These are phyloP conservation scores for Calocybe cyanea DNA, from an alignment of 768 basidiomycete species.

Conservation along the genomic window DNA sequence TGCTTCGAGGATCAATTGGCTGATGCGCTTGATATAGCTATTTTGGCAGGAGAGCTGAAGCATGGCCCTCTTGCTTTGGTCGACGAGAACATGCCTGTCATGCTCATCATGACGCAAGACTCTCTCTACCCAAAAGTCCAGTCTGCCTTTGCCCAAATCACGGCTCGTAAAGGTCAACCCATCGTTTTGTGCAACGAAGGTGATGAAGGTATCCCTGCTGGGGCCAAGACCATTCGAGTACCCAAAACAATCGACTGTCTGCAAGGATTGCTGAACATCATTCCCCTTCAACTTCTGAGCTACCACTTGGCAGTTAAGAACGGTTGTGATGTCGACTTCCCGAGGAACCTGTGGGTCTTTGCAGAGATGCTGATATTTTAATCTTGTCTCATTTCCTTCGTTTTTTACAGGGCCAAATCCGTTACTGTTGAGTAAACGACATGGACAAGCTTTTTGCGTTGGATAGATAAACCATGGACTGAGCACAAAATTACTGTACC, in stretches of 20 bases:
- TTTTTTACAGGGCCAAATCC: constrained; percentile 59
- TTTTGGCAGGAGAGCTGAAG: constrained; percentile 97
- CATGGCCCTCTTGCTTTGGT: constrained; percentile 97
- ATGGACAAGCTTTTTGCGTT: not conserved
- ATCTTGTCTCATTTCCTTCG: constrained; percentile 8
- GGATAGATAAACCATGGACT: constrained; percentile 5
- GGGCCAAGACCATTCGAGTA: constrained; percentile 87
- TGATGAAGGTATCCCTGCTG: constrained; percentile 72
- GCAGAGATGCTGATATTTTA: not conserved
- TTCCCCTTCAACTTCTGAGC: constrained; percentile 91
- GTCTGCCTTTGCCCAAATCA: constrained; percentile 93
- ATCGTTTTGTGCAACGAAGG: constrained; percentile 95
- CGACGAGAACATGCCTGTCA: constrained; percentile 98
- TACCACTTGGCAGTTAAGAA: constrained; percentile 96
- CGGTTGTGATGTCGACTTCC: constrained; percentile 98
- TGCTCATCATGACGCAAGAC: constrained; percentile 99
- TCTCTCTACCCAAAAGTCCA: constrained; percentile 98
- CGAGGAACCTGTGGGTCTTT: constrained; percentile 79
- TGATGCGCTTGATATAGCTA: constrained; percentile 42
- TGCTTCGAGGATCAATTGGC: constrained; percentile 6
- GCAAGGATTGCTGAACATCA: constrained; percentile 94
- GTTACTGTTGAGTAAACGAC: constrained; percentile 65
- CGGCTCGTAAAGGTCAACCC: constrained; percentile 92
- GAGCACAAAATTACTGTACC: constrained; percentile 19
- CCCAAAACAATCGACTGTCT: constrained; percentile 92